Evolutionary conservation across 768 basidiomycete genomes (phyloP).

Genomic region (Clitopilus passeckerianus): DNA sequence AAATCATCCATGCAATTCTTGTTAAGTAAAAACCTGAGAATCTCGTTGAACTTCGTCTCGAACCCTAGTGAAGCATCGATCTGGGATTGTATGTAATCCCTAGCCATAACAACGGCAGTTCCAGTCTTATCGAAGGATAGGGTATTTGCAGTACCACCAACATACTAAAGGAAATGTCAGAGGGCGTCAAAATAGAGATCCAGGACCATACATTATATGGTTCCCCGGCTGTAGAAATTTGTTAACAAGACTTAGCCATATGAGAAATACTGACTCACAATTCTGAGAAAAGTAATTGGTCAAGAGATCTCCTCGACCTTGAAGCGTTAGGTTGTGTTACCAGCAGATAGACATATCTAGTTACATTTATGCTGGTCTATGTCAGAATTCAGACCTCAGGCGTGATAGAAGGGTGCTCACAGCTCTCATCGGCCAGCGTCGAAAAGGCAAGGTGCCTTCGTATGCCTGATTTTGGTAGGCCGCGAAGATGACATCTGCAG

Average conservation of each 20-base stretch:
- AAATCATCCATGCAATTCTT: neutral
- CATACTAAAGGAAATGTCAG: conserved; percentile 45
- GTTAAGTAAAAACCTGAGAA: conserved; percentile 44
- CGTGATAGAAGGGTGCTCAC: conserved; percentile 32
- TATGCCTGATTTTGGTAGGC: conserved; percentile 66
- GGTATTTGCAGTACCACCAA: conserved; percentile 72
- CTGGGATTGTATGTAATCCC: conserved; percentile 53
- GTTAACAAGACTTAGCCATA: neutral
- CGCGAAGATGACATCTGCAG: conserved; percentile 56
- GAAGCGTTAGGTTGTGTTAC: neutral
- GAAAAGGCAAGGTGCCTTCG: conserved; percentile 51
- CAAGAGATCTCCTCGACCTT: conserved; percentile 65
- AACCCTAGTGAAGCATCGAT: conserved; percentile 38
- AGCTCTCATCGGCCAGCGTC: conserved; percentile 65
- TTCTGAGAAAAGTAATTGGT: conserved; percentile 88
- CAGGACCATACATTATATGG: conserved; percentile 60
- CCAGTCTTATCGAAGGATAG: conserved; percentile 59
- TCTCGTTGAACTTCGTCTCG: conserved; percentile 60
- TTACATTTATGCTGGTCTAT: conserved; percentile 64
- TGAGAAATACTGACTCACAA: conserved; percentile 36
- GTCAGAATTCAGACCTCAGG: neutral
- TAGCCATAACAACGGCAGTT: conserved; percentile 51
- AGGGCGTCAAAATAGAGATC: neutral
- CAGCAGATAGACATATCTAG: conserved; percentile 1
- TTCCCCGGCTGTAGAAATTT: conserved; percentile 52